Base-by-base conservation (phyloP, 345 rosid genomes). In the Gossypium australe region DNA sequence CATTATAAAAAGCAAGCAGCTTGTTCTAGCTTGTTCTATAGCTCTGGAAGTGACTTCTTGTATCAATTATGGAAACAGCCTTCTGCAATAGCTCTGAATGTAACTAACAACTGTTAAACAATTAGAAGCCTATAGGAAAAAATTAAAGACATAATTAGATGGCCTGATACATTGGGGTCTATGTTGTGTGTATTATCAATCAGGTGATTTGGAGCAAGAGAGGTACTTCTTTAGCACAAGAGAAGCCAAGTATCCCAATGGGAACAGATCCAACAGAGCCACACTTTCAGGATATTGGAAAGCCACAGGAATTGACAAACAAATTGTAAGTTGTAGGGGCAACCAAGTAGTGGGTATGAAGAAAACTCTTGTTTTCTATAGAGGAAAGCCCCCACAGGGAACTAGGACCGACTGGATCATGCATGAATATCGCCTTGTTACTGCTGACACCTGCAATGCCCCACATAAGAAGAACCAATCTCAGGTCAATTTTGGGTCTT, bases 301-400 rank as follows among this genome's bases (percentile, higher is more conserved):
- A 84, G 97, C 99, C 20, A 95, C 98, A 9, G 99, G 99, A 66
- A 82, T 93, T 2, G 99, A 95, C 84, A 83, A 89, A 78, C 84
- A 92, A 73, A 89, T 95, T 56, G 80, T 85, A 53, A 85, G 86
- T 75, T 77, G 87, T 70, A 86, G 85, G 80, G 87, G 91, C 25
- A 83, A 82, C 59, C 89, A 86, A 64, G 79, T 84, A 9, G 97
- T 87, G 72, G 99, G 99, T 34, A 81, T 93, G 88, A 95, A 95
- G 87, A 95, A 95, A 85, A 95, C 99, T 44, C 93, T 95, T n/a
- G 99, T 95, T 60, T 95, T 95, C 63, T 95, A 91, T 74, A 86
- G 88, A 82, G 99, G 99, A 49, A 95, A 93, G 71, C 93, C 97
- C 12, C 97, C 98, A 3, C 86, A 81, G 58, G 99, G 98, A 11